phyloP scores from a whole-genome alignment of 2,329 filamentous ascomycete genomes.

The Xylariaceae sp. region DNA sequence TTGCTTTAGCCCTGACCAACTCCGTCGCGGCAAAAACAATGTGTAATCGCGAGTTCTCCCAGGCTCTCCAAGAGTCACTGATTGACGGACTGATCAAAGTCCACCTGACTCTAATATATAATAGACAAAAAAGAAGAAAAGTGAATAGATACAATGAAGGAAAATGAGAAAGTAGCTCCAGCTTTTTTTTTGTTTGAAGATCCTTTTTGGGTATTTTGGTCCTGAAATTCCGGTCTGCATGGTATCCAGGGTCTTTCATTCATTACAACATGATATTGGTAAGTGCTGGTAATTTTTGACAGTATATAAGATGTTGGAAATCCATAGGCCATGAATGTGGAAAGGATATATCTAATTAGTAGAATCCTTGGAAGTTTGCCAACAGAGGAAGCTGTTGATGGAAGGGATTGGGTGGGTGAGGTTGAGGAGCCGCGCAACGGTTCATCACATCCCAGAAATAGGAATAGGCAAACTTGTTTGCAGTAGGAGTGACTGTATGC shows the following conservation, averaged over 20 bases:
- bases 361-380: conserved; percentile 48
- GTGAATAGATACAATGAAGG: conserved; percentile 27
- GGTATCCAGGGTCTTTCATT: conserved; percentile 10
- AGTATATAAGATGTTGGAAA: conserved; percentile 8
- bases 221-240: conserved; percentile 13
- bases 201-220: conserved; percentile 15
- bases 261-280: conserved; percentile 20
- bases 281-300: conserved; percentile 17
- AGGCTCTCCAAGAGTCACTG: too few species aligned
- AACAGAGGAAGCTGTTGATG: conserved; percentile 51
- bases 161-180: conserved; percentile 17
- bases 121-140: too few species aligned
- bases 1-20: too few species aligned
- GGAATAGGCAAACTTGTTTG: conserved; percentile 45
- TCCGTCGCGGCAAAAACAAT: too few species aligned
- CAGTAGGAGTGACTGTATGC: conserved; percentile 34
- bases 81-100: too few species aligned
- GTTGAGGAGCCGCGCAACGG: conserved; percentile 45
- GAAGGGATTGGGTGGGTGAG: conserved; percentile 48
- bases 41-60: too few species aligned
- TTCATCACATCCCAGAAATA: conserved; percentile 50
- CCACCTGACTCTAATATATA: too few species aligned
- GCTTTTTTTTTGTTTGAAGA: conserved; percentile 18
- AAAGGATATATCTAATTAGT: conserved; percentile 41
- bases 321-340: conserved; percentile 5